These are phyloP conservation scores for Debaryomyces fabryi DNA, from an alignment of 1,139 yeast species.

Conservation along the genomic window DNA sequence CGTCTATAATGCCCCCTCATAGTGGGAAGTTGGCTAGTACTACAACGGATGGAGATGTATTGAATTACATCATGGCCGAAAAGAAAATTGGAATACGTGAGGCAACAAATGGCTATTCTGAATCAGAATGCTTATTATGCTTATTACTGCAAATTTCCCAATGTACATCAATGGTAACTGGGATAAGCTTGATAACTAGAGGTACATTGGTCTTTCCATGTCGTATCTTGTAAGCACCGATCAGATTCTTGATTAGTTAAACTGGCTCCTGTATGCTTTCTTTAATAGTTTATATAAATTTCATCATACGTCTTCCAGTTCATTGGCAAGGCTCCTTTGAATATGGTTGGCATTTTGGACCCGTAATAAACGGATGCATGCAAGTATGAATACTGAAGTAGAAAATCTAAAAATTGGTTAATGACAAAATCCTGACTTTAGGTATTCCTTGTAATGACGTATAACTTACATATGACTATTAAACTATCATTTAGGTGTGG, in stretches of 20 bases:
- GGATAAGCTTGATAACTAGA: too few relatives aligned
- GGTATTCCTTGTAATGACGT: background rate
- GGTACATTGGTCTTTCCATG: constrained; percentile 30
- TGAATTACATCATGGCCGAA: too few relatives aligned
- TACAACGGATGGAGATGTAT: too few relatives aligned
- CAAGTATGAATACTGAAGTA: constrained; percentile 12
- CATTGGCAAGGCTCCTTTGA: background rate
- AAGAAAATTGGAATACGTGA: too few relatives aligned
- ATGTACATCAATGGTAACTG: too few relatives aligned
- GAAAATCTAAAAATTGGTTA: constrained; percentile 20
- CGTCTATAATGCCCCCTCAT: too few relatives aligned
- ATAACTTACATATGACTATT: too few relatives aligned
- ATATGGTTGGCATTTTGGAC: constrained; percentile 7
- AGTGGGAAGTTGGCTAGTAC: too few relatives aligned
- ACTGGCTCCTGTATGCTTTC: constrained; percentile 51
- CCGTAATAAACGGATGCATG: constrained; percentile 6
- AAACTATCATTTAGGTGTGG: background rate
- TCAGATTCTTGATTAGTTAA: constrained; percentile 38
- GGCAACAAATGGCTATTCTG: constrained; percentile 30
- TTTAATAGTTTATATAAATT: too few relatives aligned
- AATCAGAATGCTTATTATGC: constrained; percentile 28
- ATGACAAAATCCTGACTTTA: constrained; percentile 6
- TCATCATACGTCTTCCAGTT: constrained; percentile 28
- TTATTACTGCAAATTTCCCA: too few relatives aligned
- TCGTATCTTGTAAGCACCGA: constrained; percentile 40